Evolutionary conservation across 2,329 filamentous ascomycete genomes (phyloP).

Genomic region (Cadophora malorum): DNA sequence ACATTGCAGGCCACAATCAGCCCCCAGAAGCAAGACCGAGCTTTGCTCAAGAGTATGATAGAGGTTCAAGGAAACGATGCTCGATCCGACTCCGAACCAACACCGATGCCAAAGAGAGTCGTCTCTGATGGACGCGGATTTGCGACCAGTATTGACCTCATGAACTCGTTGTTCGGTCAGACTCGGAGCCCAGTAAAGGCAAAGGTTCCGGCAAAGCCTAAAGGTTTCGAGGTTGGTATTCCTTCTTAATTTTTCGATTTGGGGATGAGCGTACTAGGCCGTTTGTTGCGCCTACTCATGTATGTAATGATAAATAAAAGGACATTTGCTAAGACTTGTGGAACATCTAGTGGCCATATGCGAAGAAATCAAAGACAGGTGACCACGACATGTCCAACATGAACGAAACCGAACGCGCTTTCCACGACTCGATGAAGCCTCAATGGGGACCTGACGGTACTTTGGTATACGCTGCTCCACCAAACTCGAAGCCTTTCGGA

Average conservation of each 20-base stretch:
- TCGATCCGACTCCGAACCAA: slow-evolving; percentile 58
- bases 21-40: slow-evolving; percentile 89
- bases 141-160: slow-evolving; percentile 89
- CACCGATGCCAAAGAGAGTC: slow-evolving; percentile 47
- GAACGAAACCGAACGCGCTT: slow-evolving; percentile 67
- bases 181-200: slow-evolving; percentile 64
- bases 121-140: slow-evolving; percentile 65
- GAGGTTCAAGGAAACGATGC: slow-evolving; percentile 41
- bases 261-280: slow-evolving; percentile 38
- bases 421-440: slow-evolving; percentile 77
- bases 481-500: slow-evolving; percentile 45
- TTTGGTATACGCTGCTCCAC: slow-evolving; percentile 66
- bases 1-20: slow-evolving; percentile 94
- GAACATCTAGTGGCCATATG: slow-evolving; percentile 78
- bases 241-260: slow-evolving; percentile 42
- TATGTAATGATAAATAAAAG: slow-evolving; percentile 45
- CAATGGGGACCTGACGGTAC: slow-evolving; percentile 79
- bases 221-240: slow-evolving; percentile 90
- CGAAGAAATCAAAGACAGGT: slow-evolving; percentile 76
- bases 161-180: slow-evolving; percentile 90
- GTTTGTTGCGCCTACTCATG: slow-evolving; percentile 45
- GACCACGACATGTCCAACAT: slow-evolving; percentile 66
- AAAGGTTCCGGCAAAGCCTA: slow-evolving; percentile 62
- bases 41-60: slow-evolving; percentile 63
- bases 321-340: slow-evolving; percentile 54